These are phyloP conservation scores for Suillus subalutaceus DNA, from an alignment of 768 basidiomycete genomes.

Conservation along the genomic window DNA sequence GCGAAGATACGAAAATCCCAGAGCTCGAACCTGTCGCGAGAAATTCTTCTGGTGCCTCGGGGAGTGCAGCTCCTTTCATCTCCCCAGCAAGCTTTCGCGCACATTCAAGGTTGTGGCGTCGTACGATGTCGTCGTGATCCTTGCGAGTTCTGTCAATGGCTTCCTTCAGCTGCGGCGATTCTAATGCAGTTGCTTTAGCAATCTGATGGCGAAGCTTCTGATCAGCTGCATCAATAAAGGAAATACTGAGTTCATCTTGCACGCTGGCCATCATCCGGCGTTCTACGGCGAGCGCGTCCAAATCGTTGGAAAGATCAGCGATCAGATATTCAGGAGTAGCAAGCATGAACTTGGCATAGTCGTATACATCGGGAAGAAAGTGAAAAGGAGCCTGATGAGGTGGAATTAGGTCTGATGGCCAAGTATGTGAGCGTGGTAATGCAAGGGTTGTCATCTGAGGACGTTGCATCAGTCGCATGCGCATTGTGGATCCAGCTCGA, in stretches of 20 bases:
- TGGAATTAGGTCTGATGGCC: conserved; percentile 92
- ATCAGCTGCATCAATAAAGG: conserved; percentile 81
- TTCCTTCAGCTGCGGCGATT: conserved; percentile 63
- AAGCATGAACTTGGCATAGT: conserved; percentile 94
- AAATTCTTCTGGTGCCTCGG: conserved; percentile 62
- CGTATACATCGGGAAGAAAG: conserved; percentile 90
- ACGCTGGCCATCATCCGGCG: conserved; percentile 62
- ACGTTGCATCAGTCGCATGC: conserved; percentile 89
- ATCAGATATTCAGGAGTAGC: conserved; percentile 87
- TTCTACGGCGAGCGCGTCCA: conserved; percentile 74
- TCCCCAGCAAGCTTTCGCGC: conserved; percentile 28
- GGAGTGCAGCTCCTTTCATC: conserved; percentile 14
- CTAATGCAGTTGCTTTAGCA: conserved; percentile 75
- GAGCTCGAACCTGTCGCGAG: conserved; percentile 36
- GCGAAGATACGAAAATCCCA: conserved; percentile 28
- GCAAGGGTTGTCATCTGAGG: conserved; percentile 96
- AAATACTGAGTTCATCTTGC: conserved; percentile 75
- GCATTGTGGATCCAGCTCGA: conserved; percentile 60
- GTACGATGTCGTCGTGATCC: conserved; percentile 56
- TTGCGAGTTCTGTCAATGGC: conserved; percentile 66
- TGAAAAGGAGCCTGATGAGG: conserved; percentile 95
- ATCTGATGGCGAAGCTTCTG: conserved; percentile 79
- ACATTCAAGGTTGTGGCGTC: conserved; percentile 30
- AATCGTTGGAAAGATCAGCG: conserved; percentile 69
- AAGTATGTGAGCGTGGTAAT: conserved; percentile 86